A percentile compares a stretch with the other conserved stretches of the same genome.
Evolutionary conservation across 1,139 yeast species (phyloP).

Genomic region (Ashbya aceris): DNA sequence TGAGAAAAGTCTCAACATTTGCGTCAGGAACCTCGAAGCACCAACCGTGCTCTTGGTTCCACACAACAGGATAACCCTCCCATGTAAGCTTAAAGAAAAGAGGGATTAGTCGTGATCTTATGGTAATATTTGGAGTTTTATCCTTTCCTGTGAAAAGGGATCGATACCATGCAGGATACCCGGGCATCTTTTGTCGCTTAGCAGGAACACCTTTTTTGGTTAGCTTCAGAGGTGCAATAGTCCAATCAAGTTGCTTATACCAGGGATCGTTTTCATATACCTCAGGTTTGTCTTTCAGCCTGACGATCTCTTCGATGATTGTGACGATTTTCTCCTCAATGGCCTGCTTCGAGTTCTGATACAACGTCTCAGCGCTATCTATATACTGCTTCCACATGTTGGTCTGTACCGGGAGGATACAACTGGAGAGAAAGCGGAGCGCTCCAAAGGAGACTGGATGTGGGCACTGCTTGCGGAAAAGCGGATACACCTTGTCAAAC

Average conservation of each 20-base stretch:
- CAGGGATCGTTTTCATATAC: constrained; percentile 56
- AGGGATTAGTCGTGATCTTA: constrained; percentile 70
- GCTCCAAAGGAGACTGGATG: constrained; percentile 97
- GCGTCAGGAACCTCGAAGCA: constrained; percentile 53
- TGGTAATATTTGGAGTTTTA: constrained; percentile 47
- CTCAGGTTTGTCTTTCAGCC: constrained; percentile 31
- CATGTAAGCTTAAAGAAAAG: constrained; percentile 67
- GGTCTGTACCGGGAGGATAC: constrained; percentile 68
- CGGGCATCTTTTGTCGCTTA: constrained; percentile 78
- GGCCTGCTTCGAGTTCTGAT: constrained; percentile 46
- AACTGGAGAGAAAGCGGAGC: constrained; percentile 61
- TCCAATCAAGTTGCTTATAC: constrained; percentile 88
- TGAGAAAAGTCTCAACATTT: constrained; percentile 34
- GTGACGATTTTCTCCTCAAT: constrained; percentile 51
- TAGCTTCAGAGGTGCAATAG: constrained; percentile 46
- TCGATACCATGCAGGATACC: constrained; percentile 92
- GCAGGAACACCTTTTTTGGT: constrained; percentile 68
- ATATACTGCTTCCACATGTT: constrained; percentile 65
- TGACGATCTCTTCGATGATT: constrained; percentile 54
- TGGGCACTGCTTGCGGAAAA: constrained; percentile 59
- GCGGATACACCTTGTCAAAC: constrained; percentile 59
- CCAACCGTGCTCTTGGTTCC: constrained; percentile 84
- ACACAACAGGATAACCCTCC: constrained; percentile 75
- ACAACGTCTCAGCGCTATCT: constrained; percentile 56
- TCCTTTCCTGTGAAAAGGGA: constrained; percentile 48